phyloP scores from a whole-genome alignment of 2,329 filamentous ascomycete genomes.

The Penicillium sclerotigenum region DNA sequence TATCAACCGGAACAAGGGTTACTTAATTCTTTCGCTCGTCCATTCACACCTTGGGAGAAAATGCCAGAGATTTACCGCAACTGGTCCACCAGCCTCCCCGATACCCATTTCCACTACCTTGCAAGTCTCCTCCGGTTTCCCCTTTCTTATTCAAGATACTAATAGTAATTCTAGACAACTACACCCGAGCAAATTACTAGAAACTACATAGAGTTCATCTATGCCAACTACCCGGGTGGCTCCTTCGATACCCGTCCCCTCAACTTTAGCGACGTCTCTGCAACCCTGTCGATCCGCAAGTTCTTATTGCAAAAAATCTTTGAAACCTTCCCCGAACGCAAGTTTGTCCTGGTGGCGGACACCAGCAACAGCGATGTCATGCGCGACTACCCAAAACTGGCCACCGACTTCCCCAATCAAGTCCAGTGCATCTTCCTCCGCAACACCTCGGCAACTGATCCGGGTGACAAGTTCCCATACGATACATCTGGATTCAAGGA shows the following conservation, averaged over 20 bases:
- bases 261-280: slow-evolving; percentile 73
- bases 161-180: slow-evolving; percentile 51
- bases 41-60: slow-evolving; percentile 70
- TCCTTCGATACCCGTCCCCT: slow-evolving; percentile 75
- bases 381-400: slow-evolving; percentile 58
- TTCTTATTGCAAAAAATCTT: slow-evolving; percentile 70
- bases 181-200: slow-evolving; percentile 74
- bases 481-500: slow-evolving; percentile 68
- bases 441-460: slow-evolving; percentile 69
- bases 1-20: slow-evolving; percentile 72
- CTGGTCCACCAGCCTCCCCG: slow-evolving; percentile 64
- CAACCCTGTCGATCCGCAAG: slow-evolving; percentile 67
- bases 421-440: slow-evolving; percentile 75
- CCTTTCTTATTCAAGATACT: not conserved
- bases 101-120: slow-evolving; percentile 77
- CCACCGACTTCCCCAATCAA: slow-evolving; percentile 63
- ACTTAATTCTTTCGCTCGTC: slow-evolving; percentile 70
- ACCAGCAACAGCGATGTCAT: slow-evolving; percentile 76
- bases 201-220: slow-evolving; percentile 75
- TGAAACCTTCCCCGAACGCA: slow-evolving; percentile 69
- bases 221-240: slow-evolving; percentile 71
- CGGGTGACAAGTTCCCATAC: slow-evolving; percentile 67
- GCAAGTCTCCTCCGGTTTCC: not conserved
- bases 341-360: slow-evolving; percentile 73
- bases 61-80: slow-evolving; percentile 78